Evolutionary conservation across 805 yeast species (phyloP), one percentile per base, ranked within the genome.

Genomic region (Metschnikowia similis): DNA sequence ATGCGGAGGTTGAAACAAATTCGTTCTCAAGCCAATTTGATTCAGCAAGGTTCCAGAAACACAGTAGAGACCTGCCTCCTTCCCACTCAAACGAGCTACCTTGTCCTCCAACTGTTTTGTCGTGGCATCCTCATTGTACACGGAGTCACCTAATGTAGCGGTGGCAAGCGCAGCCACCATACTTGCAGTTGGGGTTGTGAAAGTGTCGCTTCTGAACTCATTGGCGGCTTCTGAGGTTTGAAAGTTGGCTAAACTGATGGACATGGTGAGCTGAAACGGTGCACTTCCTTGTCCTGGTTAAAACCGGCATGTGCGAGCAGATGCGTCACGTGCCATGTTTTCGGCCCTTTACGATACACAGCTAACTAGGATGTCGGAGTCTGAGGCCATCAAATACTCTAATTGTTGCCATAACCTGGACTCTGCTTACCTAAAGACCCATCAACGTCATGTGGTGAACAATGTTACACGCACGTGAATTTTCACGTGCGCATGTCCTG

Each of bases 41-140:
- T 73, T 73, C 45, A 73, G 69, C 49, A 73, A 56, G 2, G 77
- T 73, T 8, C 77, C 77, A 43, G 71, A 65, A 7, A 70, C 76
- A 50, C 77, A 72, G 54, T 58, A 73, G 16, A 72, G 60, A 1
- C 70, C 75, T 1, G 73, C 70, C 40, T 64, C 68, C 51, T 72
- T 73, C 4, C 76, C 76, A 8, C 75, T 65, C 27, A 73, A 36
- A 9, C 58, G 56, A 8, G 68, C 66, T 44, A 72, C 68, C 50
- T 66, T 68, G 9, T 49, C 35, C 54, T 73, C 76, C 42, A 73
- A 58, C n/a, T 58, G 48, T 10, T 53, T 52, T 10, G 77, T 73
- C 11, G 65, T 48, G 3, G 44, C 60, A 57, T 73, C 77, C 54
- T 72, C 76, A 50, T 69, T 65, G 56, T 73, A 73, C 2, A 73